Percentiles rank a stretch among this genome's conserved stretches.
phyloP scores from a whole-genome alignment of 345 rosid genomes.

The Linum usitatissimum region DNA sequence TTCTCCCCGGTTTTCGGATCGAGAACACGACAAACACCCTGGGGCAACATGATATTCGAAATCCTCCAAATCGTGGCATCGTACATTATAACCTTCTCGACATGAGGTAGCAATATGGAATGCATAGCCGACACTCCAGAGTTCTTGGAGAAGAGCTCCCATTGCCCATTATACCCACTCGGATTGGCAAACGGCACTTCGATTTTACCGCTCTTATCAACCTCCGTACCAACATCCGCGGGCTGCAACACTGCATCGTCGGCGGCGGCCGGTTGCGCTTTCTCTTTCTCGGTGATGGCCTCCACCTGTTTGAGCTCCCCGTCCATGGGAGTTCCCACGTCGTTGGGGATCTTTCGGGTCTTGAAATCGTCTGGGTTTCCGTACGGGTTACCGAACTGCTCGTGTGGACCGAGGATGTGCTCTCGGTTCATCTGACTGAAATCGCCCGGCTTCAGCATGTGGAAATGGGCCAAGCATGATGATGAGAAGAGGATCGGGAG shows the following conservation, averaged over 20 bases:
- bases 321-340: slow-evolving; percentile 9
- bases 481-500: slow-evolving; percentile 1
- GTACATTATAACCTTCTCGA: slow-evolving; percentile 16
- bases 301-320: neutral
- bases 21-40: neutral
- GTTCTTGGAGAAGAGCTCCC: slow-evolving; percentile 18
- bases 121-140: slow-evolving; percentile 22
- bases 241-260: slow-evolving; percentile 63
- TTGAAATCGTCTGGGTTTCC: slow-evolving; percentile 15
- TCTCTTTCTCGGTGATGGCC: neutral
- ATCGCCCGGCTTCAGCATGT: neutral
- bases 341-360: neutral
- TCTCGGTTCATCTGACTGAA: neutral
- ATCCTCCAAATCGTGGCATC: slow-evolving; percentile 12
- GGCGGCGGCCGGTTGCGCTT: slow-evolving; percentile 7
- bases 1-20: neutral
- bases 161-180: slow-evolving; percentile 19
- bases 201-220: slow-evolving; percentile 49
- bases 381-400: slow-evolving; percentile 18
- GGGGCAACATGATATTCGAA: slow-evolving; percentile 7
- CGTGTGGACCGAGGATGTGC: slow-evolving; percentile 14
- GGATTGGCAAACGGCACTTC: slow-evolving; percentile 43
- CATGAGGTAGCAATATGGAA: slow-evolving; percentile 12
- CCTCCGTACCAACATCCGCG: slow-evolving; percentile 12
- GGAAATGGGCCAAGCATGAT: neutral